These are phyloP conservation scores for Spergularia azorica DNA, from an alignment of 179 eudicot species.

Conservation along the genomic window DNA sequence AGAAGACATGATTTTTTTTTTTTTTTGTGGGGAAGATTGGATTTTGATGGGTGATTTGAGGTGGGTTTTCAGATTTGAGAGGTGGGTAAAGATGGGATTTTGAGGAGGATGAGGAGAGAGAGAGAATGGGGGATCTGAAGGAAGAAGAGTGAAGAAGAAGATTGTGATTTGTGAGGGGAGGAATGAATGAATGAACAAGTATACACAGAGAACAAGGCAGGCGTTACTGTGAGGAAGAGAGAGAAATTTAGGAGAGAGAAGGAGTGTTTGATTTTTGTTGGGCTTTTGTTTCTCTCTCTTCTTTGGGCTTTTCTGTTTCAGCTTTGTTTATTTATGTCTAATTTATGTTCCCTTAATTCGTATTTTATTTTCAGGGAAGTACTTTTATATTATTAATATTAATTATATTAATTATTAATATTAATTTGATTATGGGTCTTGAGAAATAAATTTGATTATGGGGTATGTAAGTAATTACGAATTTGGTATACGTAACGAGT, in stretches of 20 bases:
- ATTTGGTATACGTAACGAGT: too few species aligned
- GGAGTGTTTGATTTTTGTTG: neutral
- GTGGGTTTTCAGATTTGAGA: neutral
- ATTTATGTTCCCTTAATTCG: conserved; percentile 11
- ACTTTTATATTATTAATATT: neutral
- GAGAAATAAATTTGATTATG: too few species aligned
- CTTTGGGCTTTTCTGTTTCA: neutral
- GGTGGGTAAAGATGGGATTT: conserved; percentile 10
- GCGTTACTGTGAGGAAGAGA: conserved; percentile 10
- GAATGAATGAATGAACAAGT: neutral
- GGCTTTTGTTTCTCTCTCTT: neutral
- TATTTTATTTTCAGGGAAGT: neutral
- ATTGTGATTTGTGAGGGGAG: neutral
- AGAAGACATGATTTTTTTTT: conserved; percentile 26
- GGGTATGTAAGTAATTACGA: too few species aligned
- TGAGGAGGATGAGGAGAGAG: neutral
- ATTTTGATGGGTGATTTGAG: conserved; percentile 4
- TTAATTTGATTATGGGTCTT: too few species aligned
- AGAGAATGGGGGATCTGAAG: neutral
- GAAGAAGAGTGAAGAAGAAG: conserved; percentile 1
- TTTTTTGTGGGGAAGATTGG: conserved; percentile 3
- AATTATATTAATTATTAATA: too few species aligned
- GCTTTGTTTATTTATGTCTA: too few species aligned
- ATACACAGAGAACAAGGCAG: neutral
- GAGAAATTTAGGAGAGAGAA: neutral